phyloP scores from a whole-genome alignment of 345 rosid genomes.

The Isatis tinctoria region DNA sequence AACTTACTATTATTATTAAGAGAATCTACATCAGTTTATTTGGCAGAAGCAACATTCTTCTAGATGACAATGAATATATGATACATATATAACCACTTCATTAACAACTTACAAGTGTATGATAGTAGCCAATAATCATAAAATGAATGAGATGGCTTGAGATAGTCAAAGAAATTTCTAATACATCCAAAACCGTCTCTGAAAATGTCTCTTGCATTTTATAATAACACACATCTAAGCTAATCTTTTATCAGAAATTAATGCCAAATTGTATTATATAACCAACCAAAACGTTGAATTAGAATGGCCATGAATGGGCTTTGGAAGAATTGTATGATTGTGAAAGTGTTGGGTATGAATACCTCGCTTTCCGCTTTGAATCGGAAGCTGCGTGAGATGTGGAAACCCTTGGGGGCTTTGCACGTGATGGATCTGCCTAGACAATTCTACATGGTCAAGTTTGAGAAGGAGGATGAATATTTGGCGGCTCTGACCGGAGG shows the following conservation, averaged over 20 bases:
- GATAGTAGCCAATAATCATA: background rate
- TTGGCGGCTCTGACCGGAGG: no score
- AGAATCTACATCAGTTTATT: conserved; percentile 8
- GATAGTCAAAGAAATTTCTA: conserved; percentile 16
- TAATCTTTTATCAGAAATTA: background rate
- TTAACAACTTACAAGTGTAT: conserved; percentile 31
- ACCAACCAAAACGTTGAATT: background rate
- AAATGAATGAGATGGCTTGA: conserved; percentile 27
- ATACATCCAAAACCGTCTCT: conserved; percentile 22
- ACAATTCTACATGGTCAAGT: no score
- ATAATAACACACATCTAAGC: conserved; percentile 15
- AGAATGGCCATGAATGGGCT: no score
- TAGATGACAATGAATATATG: conserved; percentile 34
- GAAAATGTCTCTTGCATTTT: background rate
- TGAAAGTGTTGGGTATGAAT: no score
- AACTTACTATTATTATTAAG: background rate
- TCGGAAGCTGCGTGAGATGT: no score
- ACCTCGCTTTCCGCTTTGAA: no score
- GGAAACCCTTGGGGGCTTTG: no score
- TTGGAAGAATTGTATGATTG: no score
- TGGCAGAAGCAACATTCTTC: conserved; percentile 31
- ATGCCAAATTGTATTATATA: background rate
- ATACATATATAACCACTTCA: conserved; percentile 18
- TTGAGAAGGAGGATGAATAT: no score
- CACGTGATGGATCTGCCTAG: no score